Conservation (phyloP, 2,329 filamentous ascomycete genomes). For the Paecilomyces sp. region DNA sequence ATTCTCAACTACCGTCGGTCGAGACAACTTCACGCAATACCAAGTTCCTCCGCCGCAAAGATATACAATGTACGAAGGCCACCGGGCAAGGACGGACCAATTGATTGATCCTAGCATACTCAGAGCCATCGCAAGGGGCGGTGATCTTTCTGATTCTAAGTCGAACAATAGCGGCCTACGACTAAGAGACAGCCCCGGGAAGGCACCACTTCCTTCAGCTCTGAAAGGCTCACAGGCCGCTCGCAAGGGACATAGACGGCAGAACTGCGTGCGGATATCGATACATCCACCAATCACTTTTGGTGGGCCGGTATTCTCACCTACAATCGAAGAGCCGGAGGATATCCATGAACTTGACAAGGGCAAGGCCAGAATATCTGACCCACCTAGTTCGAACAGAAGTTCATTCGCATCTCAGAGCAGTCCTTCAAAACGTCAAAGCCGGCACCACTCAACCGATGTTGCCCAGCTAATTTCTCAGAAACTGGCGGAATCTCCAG, state of each 20-base stretch:
- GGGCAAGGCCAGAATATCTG: neutral
- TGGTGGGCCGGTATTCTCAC: constrained; percentile 23
- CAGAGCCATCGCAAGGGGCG: neutral
- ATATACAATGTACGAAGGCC: constrained; percentile 13
- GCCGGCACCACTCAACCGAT: neutral
- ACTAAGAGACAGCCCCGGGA: constrained; percentile 13
- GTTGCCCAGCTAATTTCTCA: constrained; percentile 2
- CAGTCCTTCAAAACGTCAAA: neutral
- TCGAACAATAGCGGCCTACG: constrained; percentile 16
- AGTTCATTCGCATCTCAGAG: neutral
- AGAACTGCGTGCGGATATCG: constrained; percentile 38
- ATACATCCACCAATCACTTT: constrained; percentile 30
- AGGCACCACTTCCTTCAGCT: constrained; percentile 20
- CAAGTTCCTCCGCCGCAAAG: constrained; percentile 15
- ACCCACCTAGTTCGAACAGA: neutral
- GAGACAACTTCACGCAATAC: neutral
- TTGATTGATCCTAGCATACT: constrained; percentile 9
- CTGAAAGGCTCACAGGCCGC: constrained; percentile 23
- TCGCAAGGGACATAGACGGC: constrained; percentile 34
- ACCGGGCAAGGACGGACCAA: constrained; percentile 15
- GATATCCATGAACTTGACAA: constrained; percentile 9
- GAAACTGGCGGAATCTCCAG: constrained; percentile 8
- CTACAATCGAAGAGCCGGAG: constrained; percentile 29
- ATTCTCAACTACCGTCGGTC: neutral
- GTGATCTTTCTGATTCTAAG: constrained; percentile 12